phyloP scores from a whole-genome alignment of 768 basidiomycete species.

The Suillus hirtellus region DNA sequence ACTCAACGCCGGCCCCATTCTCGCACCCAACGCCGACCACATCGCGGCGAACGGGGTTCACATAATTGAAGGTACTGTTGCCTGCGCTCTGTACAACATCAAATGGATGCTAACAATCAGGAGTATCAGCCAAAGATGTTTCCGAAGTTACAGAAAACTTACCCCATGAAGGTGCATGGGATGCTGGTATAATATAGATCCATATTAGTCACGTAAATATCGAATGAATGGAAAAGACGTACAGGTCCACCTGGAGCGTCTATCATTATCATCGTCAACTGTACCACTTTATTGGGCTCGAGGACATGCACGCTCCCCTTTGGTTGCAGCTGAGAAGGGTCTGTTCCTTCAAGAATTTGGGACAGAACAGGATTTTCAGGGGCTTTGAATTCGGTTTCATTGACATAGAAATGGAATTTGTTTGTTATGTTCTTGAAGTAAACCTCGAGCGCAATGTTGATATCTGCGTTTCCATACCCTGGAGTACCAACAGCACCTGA shows the following conservation, averaged over 20 bases:
- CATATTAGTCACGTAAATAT: not conserved
- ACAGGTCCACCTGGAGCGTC: constrained; percentile 12
- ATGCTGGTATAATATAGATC: constrained; percentile 27
- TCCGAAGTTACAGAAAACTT: constrained; percentile 12
- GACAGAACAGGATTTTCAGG: constrained; percentile 44
- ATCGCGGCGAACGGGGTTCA: constrained; percentile 56
- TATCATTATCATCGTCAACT: constrained; percentile 14
- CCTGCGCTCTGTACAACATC: constrained; percentile 46
- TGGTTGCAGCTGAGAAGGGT: constrained; percentile 29
- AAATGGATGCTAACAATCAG: constrained; percentile 40
- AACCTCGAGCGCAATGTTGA: constrained; percentile 29
- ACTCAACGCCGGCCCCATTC: constrained; percentile 43
- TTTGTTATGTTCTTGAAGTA: not conserved
- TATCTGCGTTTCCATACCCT: constrained; percentile 40
- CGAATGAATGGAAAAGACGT: not conserved
- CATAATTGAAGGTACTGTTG: constrained; percentile 37
- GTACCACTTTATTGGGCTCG: constrained; percentile 29
- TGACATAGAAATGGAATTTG: constrained; percentile 13
- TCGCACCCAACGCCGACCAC: constrained; percentile 34
- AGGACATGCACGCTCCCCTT: constrained; percentile 25
- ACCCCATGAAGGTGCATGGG: constrained; percentile 48
- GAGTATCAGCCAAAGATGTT: not conserved
- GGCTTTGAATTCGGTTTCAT: constrained; percentile 14
- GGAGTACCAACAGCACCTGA: constrained; percentile 13
- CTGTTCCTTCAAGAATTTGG: constrained; percentile 43